A percentile compares a stretch with the other conserved stretches of the same genome.
These are phyloP conservation scores for Gymnopus androsaceus DNA, from an alignment of 1,284 basidiomycete species.

Conservation along the genomic window DNA sequence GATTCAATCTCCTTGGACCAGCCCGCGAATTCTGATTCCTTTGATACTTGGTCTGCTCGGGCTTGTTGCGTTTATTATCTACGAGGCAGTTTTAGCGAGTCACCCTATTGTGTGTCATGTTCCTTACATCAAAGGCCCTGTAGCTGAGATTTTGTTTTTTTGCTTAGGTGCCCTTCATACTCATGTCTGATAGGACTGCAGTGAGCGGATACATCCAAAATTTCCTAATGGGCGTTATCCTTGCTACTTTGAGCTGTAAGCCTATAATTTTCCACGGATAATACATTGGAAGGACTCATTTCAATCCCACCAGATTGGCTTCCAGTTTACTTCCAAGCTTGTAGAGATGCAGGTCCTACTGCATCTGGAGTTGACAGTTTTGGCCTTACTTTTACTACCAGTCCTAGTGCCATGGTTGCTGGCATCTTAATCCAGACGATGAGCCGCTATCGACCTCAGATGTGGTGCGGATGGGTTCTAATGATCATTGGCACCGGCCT, in stretches of 20 bases:
- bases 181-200: too few relatives aligned
- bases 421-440: constrained; percentile 30
- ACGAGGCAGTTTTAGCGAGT: constrained; percentile 25
- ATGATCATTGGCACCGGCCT: constrained; percentile 37
- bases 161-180: too few relatives aligned
- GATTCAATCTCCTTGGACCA: constrained; percentile 38
- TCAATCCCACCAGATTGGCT: constrained; percentile 25
- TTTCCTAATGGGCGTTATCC: constrained; percentile 6
- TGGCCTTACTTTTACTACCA: constrained; percentile 28
- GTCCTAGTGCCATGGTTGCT: constrained; percentile 31
- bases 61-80: constrained; percentile 33
- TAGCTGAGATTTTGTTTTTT: neutral
- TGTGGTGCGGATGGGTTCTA: constrained; percentile 41
- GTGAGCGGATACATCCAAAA: constrained; percentile 11
- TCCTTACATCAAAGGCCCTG: constrained; percentile 13
- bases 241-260: constrained; percentile 10
- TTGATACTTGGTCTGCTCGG: constrained; percentile 40
- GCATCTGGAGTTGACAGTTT: constrained; percentile 44
- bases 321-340: constrained; percentile 50
- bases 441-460: constrained; percentile 37
- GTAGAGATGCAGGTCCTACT: constrained; percentile 42
- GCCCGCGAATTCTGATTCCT: constrained; percentile 40
- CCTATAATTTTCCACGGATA: constrained; percentile 29
- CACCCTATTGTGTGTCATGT: constrained; percentile 26
- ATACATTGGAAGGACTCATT: neutral